Evolutionary conservation across 139 green algal species (phyloP).

Genomic region (Chlorella sp.): DNA sequence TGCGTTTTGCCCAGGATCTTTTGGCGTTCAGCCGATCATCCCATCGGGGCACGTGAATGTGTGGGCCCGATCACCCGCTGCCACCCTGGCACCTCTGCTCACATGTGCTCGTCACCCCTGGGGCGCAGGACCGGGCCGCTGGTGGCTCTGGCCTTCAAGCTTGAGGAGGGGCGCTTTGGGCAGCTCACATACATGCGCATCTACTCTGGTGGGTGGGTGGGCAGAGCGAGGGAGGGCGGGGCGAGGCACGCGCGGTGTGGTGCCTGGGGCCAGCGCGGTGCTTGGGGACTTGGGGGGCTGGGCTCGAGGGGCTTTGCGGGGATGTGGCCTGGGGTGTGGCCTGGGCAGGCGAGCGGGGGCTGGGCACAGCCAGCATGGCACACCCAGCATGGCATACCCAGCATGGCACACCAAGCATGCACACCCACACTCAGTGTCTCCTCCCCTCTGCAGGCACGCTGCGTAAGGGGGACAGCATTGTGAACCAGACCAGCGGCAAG

Average conservation of each 20-base stretch:
- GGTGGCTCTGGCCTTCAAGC: conserved; percentile 95
- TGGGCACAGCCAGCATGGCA: too few relatives aligned
- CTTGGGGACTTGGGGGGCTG: too few relatives aligned
- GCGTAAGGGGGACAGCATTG: conserved; percentile 83
- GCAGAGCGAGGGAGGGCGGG: background rate
- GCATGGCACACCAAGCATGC: background rate
- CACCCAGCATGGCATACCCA: background rate
- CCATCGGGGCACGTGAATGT: too few relatives aligned
- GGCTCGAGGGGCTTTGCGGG: too few relatives aligned
- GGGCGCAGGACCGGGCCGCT: conserved; percentile 57
- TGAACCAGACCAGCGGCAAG: conserved; percentile 83
- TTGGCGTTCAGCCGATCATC: background rate
- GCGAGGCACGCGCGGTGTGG: background rate
- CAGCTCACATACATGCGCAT: conserved; percentile 98
- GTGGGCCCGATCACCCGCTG: background rate
- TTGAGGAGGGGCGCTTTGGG: conserved; percentile 97
- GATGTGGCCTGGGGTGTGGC: too few relatives aligned
- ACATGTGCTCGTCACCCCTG: conserved; percentile 1
- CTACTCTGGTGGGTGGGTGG: conserved; percentile 75
- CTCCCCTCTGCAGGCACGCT: conserved; percentile 58
- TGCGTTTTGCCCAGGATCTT: background rate
- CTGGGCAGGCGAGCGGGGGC: background rate
- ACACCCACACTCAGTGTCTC: background rate
- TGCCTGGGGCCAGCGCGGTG: background rate
- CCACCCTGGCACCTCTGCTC: conserved; percentile 18